Evolutionary conservation across 2,329 filamentous ascomycete species (phyloP).

Genomic region (Colletotrichum noveboracense): DNA sequence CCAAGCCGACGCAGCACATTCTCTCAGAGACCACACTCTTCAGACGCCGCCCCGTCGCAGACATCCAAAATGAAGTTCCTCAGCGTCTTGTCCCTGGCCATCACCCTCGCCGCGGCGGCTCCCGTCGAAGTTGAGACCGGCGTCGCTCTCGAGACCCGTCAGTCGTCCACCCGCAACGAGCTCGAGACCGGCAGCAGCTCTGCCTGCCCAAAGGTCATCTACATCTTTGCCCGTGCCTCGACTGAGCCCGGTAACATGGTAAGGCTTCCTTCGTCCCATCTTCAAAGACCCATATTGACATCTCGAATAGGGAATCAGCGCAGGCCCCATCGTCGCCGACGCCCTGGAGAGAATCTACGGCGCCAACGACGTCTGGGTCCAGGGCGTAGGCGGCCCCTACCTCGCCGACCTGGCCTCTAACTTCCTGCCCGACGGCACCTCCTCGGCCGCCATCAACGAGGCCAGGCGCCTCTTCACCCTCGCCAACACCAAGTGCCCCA

Average conservation of each 20-base stretch:
- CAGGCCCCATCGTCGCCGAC: slow-evolving; percentile 32
- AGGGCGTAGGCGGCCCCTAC: slow-evolving; percentile 49
- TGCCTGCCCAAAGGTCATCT: slow-evolving; percentile 40
- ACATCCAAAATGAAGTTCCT: slow-evolving; percentile 26
- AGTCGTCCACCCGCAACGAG: slow-evolving; percentile 29
- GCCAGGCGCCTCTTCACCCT: slow-evolving; percentile 43
- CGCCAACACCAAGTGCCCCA: slow-evolving; percentile 47
- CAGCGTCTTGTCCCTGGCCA: slow-evolving; percentile 19
- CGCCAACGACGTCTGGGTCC: slow-evolving; percentile 39
- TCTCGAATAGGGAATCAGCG: slow-evolving; percentile 26
- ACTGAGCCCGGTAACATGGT: slow-evolving; percentile 45
- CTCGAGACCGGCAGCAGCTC: slow-evolving; percentile 30
- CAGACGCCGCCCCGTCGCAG: neutral
- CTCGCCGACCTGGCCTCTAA: slow-evolving; percentile 39
- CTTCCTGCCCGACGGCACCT: slow-evolving; percentile 41
- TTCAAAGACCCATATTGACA: neutral
- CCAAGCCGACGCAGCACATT: neutral
- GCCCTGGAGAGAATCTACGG: slow-evolving; percentile 32
- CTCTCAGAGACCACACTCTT: neutral
- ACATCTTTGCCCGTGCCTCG: slow-evolving; percentile 45
- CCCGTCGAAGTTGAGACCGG: slow-evolving; percentile 11
- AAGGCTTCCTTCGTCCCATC: neutral
- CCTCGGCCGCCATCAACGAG: slow-evolving; percentile 41
- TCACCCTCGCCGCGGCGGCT: slow-evolving; percentile 16
- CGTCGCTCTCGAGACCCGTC: slow-evolving; percentile 20